Base-by-base conservation (phyloP, 2,329 filamentous ascomycete genomes). In the Trichophyton mentagrophytes region DNA sequence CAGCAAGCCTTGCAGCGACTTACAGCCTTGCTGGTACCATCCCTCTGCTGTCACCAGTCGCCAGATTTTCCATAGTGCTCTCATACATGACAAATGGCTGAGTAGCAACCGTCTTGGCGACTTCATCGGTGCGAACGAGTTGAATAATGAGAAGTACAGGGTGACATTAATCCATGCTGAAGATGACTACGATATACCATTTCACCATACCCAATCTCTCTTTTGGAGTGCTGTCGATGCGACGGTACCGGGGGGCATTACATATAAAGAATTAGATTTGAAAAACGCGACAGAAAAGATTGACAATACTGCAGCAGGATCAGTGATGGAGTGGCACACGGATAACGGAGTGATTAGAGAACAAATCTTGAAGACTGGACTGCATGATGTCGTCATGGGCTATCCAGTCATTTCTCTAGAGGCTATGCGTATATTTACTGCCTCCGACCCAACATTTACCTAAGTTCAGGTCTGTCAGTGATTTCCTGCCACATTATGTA, bases 371-470 rank as follows among this genome's bases (percentile, higher is more conserved):
- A 81, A 80, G 67, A 77, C 79, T 64, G 82, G 82, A 0, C 67
- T 82, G 15, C 82, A 85, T 60, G 82, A 85, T 69, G 73, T 76
- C 38, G 77, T 82, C 57, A 84, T 84, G 82, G 78, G 78, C 3
- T 80, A 82, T 67, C 80, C 80, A 0, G 72, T 81, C 3, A 75
- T 82, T 0, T 79, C 76, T 46, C 66, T 80, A 61, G 81, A 81
- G 1, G 72, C 83, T 7, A 73, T 77, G 65, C 72, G 61, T 61
- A 65, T 38, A 7, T 13, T 53, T 27, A 17, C 47, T 3, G 47
- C 47, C 1, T 20, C 47, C 1, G 25, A 33, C 11, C 22, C 47
- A 7, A 13, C 47, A 15, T 53, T 53, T 33, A 33, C 1, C 27
- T 53, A 25, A 53, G 5, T 27, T 47, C 17, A 15, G 17, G 17